Percentiles rank a stretch among this genome's conserved stretches.
Evolutionary conservation across 495 filamentous ascomycete genomes (phyloP).

Genomic region (Jackrogersella minutella): DNA sequence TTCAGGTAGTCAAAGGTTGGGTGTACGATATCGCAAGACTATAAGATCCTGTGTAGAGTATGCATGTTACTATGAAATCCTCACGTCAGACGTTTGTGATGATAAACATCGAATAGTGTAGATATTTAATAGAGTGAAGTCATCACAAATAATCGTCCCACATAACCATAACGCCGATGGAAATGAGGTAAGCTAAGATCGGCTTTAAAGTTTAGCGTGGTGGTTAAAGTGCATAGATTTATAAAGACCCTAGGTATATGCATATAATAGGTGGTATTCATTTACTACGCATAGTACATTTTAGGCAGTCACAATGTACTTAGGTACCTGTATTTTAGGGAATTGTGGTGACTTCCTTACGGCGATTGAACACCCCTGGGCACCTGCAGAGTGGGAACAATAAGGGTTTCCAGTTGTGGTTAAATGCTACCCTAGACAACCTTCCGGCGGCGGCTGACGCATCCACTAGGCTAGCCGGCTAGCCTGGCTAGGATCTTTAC

Average conservation of each 20-base stretch:
- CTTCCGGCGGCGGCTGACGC: constrained; percentile 24
- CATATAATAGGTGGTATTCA: neutral
- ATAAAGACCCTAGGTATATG: neutral
- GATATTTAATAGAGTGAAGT: constrained; percentile 24
- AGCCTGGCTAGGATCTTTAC: constrained; percentile 12
- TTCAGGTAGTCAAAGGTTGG: neutral
- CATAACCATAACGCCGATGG: neutral
- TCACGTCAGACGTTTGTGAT: no score
- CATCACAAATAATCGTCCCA: constrained; percentile 11
- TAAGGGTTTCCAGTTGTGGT: constrained; percentile 7
- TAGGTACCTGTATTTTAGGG: no score
- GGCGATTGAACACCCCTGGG: neutral
- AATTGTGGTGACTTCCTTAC: neutral
- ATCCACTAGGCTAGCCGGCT: no score
- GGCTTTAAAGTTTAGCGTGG: no score
- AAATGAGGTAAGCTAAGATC: no score
- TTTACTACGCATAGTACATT: neutral
- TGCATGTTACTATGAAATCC: neutral
- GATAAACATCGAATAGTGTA: neutral
- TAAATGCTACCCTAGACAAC: neutral
- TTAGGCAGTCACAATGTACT: neutral
- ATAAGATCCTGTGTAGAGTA: neutral
- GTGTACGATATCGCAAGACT: neutral
- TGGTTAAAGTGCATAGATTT: no score
- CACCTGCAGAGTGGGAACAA: neutral